Evolutionary conservation across 768 basidiomycete genomes (phyloP), one percentile per base, ranked within the genome.

Genomic region (Lanmaoa rubissima): DNA sequence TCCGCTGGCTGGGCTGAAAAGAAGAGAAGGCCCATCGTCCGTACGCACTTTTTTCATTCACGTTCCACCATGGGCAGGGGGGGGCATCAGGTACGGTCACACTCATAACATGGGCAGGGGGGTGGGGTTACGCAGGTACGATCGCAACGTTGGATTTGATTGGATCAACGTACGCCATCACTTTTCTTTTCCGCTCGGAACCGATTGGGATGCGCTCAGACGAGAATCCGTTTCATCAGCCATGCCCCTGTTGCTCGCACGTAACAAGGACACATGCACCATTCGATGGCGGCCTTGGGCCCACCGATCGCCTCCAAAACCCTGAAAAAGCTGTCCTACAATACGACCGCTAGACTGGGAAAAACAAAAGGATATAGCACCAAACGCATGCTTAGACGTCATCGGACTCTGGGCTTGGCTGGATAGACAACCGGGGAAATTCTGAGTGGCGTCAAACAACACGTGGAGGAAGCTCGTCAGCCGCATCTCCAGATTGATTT

Each of bases 131-230:
- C 13, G 44, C 48, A 32, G 53, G 53, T 42, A 41, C 24, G 45
- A 54, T 58, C 42, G 39, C 31, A 21, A 49, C 42, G 19, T 26
- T 50, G 19, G 42, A 44, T 47, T 32, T 48, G 48, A 54, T 51
- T 59, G 36, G 52, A 65, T 59, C 66, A 57, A 31, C 46, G 50
- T 55, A 48, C 31, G 35, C 42, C 44, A 48, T 65, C 56, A 44
- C 10, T 32, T 28, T 45, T 40, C 40, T 41, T 52, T 53, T 44
- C 50, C 48, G 31, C 45, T 62, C 53, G 65, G 57, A 46, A 45
- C 59, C 66, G 63, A 48, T 58, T 52, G 47, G 38, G 43, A 53
- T 47, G 38, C 48, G 16, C 35, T 34, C 34, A 31, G 31, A 48
- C 16, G 47, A 17, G 51, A 57, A 54, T 55, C 58, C 21, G 34